Evolutionary conservation across 2,329 filamentous ascomycete genomes (phyloP), one percentile per base, ranked within the genome.

Genomic region (Diplodia intermedia): DNA sequence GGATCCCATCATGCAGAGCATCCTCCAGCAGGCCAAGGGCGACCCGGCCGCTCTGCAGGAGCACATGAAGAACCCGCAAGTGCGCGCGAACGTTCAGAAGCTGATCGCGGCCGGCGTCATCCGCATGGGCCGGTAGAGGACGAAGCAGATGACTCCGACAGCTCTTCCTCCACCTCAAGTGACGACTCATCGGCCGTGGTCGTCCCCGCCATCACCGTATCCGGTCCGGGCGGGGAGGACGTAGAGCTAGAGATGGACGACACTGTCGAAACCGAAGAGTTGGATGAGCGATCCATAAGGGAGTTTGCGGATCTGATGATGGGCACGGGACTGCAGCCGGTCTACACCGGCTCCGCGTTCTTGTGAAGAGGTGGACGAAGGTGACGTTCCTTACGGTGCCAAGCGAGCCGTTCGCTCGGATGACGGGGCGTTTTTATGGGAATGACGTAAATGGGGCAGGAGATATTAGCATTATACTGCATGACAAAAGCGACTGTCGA

Each of bases 1-100:
- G 80, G 95, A 99, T 77, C 95, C 95, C 18, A 90, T 99, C 77
- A 98, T 99, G 94, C 93, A 99, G 83, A 91, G 91, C 72, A 97
- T 97, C 73, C 88, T 98, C 68, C 94, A 98, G 80, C 95, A 99
- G 83, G 95, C 95, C 55, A 97, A 98, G 85, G 89, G 88, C 67
- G 92, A 99, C 76, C 95, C 95, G 20, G 91, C 91, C 60, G 95
- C 95, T 55, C 87, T 99, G 71, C 91, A 96, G 78, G 94, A 99
- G 80, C 96, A 99, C 82, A 97, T 99, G 92, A 92, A 90, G 84
- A 99, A 98, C 84, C 88, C 93, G 0, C 86, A 85, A 69, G 91
- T 99, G 73, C 86, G 89, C 69, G 87, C 87, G 74, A 97, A 97
- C 87, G 91, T 99, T 71, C 93, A 97, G 85, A 97, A 97, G 83